Base-by-base conservation (phyloP, 2,329 filamentous ascomycete genomes). In the Cercospora citrullina region DNA sequence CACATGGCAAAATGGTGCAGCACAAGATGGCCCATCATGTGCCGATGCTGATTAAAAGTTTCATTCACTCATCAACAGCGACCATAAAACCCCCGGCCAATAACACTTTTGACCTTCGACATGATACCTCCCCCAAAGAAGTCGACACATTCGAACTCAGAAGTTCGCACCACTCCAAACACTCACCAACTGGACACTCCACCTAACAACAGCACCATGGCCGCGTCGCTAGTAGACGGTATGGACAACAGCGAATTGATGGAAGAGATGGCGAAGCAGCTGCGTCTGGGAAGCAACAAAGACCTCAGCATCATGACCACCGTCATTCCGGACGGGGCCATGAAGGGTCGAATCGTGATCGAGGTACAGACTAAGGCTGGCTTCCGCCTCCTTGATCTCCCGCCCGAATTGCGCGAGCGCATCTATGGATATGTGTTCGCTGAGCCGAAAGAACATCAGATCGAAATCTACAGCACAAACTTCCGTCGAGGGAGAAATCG, bases 331-430 rank as follows among this genome's bases (percentile, higher is more conserved):
- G 68, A 71, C 26, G 73, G 73, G 4, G 48, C 48, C 2, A 62
- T 69, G 39, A 68, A 71, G 45, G 73, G 73, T 33, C 60, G 67
- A 16, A 31, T 69, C 31, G 26, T 75, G 3, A 64, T 73, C 28
- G 63, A 71, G 33, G 62, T 68, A 4, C 21, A 58, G 12, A 28
- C 42, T 2, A 68, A 68, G 10, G 63, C 48, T 1, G 62, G 62
- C 48, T 72, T 72, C 28, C 64, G 57, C 45, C 68, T 75, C 62
- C 36, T 73, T 26, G 69, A 72, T 16, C 58, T 74, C 0, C 72
- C 72, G 5, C 23, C 69, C 1, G 73, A 75, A 65, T 57, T 74
- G 1, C 67, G 71, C 3, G 36, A 53, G 14, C 45, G 66, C 3
- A 70, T 73, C 53, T 73, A 68, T 57, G 61, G 60, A 30, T 69